These are phyloP conservation scores for Botryococcus braunii DNA, from an alignment of 163 green algal genomes.

Conservation along the genomic window DNA sequence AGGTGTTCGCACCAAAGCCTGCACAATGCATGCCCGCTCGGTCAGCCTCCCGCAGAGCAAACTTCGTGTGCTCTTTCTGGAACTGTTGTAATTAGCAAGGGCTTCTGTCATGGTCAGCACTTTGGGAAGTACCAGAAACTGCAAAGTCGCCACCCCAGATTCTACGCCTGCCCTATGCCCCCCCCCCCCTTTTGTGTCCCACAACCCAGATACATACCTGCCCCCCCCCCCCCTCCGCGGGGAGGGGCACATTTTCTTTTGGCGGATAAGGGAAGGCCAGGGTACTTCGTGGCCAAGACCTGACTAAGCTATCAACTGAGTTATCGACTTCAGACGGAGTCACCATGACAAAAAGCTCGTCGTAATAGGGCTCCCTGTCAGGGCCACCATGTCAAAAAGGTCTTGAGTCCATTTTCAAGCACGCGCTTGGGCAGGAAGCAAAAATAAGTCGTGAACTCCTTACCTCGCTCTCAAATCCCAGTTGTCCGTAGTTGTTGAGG, in stretches of 20 bases:
- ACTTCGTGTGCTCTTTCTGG: no score
- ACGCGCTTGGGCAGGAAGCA: no score
- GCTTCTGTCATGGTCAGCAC: not conserved
- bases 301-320: not conserved
- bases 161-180: not conserved
- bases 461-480: constrained; percentile 49
- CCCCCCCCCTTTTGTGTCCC: not conserved
- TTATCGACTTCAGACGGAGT: not conserved
- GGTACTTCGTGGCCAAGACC: no score
- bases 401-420: no score
- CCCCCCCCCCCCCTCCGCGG: no score
- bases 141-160: not conserved
- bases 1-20: constrained; percentile 36
- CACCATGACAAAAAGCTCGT: not conserved
- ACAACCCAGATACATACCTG: no score
- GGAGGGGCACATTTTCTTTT: no score
- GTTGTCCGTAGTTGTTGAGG: constrained; percentile 86
- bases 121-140: not conserved
- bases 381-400: not conserved
- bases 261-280: no score
- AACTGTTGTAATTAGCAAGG: no score
- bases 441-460: not conserved
- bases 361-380: not conserved
- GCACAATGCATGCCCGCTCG: constrained; percentile 5
- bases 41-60: constrained; percentile 1